Evolutionary conservation across 495 filamentous ascomycete species (phyloP), one percentile per base, ranked within the genome.

Genomic region (Penicillium riverlandense): DNA sequence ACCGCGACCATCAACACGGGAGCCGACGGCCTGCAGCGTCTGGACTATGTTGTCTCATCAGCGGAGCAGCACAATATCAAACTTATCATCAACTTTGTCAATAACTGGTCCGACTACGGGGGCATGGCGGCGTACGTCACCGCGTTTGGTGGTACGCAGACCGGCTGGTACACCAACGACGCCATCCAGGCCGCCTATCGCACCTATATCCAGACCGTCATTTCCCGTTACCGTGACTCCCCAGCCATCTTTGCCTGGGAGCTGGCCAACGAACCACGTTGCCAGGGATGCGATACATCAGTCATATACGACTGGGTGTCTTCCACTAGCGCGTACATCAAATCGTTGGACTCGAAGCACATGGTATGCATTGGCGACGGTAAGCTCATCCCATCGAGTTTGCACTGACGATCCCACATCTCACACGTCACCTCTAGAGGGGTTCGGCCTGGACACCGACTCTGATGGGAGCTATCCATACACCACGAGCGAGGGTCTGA

Each of bases 191-290:
- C 62, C 4, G 71, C 75, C 27, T 89, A 85, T 63, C 70, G 74
- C 28, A 67, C 58, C 8, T 88, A 86, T 64, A 73, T 87, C 59
- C 59, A 74, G 33, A 68, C 79, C 9, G 72, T 88, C 9, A 70
- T 89, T 1, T 62, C 59, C 29, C 76, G 82, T 8, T 86, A 86
- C 59, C 63, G 53, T 14, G 63, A 55, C 32, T 78, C 73, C 3
- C 42, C 70, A 0, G 78, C 83, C 1, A 70, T 87, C 45, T 82
- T 88, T 53, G 75, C 80, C 0, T 88, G 84, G 84, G 82, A 87
- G 52, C 65, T 87, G 7, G 75, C 70, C 13, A 88, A 88, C 56
- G 84, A 87, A 66, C 78, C 82, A 8, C 72, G 82, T 44, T 86
- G 83, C 69, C 72, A 72, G 12, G 79, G 71, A 13, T 86, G 83